Percentiles rank a stretch among this genome's conserved stretches.
Evolutionary conservation across 371 early-diverging fungal species (phyloP).

Genomic region (Blakeslea trispora): DNA sequence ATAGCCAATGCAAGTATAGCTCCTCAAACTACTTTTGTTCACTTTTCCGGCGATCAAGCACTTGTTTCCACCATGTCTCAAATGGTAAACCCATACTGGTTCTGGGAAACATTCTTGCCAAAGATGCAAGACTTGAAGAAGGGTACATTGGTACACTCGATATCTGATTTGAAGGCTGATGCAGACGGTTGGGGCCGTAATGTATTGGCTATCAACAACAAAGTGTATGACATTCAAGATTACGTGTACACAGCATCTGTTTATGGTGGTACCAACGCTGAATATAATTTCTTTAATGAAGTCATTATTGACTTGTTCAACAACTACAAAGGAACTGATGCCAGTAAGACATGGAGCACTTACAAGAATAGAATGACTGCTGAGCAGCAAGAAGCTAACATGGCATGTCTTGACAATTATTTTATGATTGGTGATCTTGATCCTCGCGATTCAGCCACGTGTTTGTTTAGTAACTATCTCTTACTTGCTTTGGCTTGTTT

Average conservation of each 20-base stretch:
- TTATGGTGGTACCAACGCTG: conserved; percentile 40
- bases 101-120: conserved; percentile 58
- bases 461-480: conserved; percentile 85
- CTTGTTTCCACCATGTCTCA: neutral
- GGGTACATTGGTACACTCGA: conserved; percentile 58
- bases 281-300: conserved; percentile 44
- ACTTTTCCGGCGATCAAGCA: conserved; percentile 31
- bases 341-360: conserved; percentile 53
- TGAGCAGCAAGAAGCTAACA: conserved; percentile 28
- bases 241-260: conserved; percentile 54
- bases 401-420: conserved; percentile 75
- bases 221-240: conserved; percentile 69
- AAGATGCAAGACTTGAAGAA: conserved; percentile 58
- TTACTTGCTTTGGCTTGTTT: conserved; percentile 74
- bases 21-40: conserved; percentile 19
- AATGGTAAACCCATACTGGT: conserved; percentile 45
- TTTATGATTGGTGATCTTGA: conserved; percentile 88
- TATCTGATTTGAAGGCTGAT: conserved; percentile 40
- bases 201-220: conserved; percentile 60
- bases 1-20: conserved; percentile 24
- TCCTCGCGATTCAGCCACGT: conserved; percentile 68
- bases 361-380: conserved; percentile 22
- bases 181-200: conserved; percentile 36
- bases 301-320: conserved; percentile 59
- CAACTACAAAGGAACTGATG: conserved; percentile 61